Evolutionary conservation across 2,329 filamentous ascomycete species (phyloP), one percentile per base, ranked within the genome.

Genomic region (Apiospora marii): DNA sequence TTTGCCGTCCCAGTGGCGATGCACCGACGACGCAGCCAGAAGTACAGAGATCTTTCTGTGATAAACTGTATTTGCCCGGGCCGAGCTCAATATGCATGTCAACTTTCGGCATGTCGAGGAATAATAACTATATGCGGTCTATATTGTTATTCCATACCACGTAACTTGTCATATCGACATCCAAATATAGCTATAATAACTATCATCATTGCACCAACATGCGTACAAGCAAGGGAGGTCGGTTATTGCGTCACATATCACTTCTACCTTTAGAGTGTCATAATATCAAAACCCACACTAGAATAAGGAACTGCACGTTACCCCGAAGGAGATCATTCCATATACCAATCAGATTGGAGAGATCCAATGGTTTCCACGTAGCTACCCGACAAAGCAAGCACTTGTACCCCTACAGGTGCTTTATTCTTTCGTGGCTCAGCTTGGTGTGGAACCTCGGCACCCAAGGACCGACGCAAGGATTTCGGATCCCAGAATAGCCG

Each of bases 401-500:
- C n/a, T 49, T n/a, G 1, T 8, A 48, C 5, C 16, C 16, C 6
- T 22, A 22, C 6, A 22, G 3, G 22, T 49, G 1, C n/a, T n/a
- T n/a, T 3, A 10, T 49, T 2, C 46, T 49, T n/a, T 22, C 12
- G 30, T 22, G 6, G 30, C 13, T 30, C 19, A 2, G 16, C 16
- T 22, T 34, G 14, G 4, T 13, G 12, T 16, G 27, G 53, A 24
- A 3, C 51, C 51, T n/a, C 51, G 51, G 51, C 24, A 53, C 1
- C 24, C 24, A 13, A 24, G 53, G 34, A 37, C 19, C 34, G 34
- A 41, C 58, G 30, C 58, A 41, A 64, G 58, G 19, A 22, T 13
- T 8, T n/a, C 58, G 30, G 58, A 64, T 64, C 58, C n/a, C 34
- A n/a, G 34, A 41, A 34, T 61, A 61, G 53, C 53, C 53, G 53